phyloP scores from a whole-genome alignment of 176 grass and related monocot species.

The Carex myosuroides region DNA sequence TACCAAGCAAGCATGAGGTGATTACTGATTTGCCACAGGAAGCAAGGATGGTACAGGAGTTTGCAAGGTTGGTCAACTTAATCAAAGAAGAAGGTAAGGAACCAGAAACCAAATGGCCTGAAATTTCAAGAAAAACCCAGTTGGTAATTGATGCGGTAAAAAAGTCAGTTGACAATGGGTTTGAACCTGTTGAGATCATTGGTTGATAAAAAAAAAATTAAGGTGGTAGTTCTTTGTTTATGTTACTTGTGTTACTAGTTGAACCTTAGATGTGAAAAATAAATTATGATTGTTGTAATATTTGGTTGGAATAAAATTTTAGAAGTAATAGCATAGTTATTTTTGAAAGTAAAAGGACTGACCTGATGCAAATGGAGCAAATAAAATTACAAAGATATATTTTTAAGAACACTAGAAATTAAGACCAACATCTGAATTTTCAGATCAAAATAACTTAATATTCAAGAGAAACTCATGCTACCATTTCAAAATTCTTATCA shows the following conservation, averaged over 20 bases:
- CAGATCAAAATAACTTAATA: too few species aligned
- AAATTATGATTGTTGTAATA: neutral
- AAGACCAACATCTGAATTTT: too few species aligned
- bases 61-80: conserved; percentile 39
- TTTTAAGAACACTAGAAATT: too few species aligned
- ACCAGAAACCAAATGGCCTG: conserved; percentile 59
- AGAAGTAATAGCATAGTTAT: too few species aligned
- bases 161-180: conserved; percentile 41
- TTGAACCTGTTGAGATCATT: conserved; percentile 34
- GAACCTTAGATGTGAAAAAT: too few species aligned
- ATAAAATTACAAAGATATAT: too few species aligned
- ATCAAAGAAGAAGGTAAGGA: conserved; percentile 45
- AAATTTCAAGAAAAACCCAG: conserved; percentile 66
- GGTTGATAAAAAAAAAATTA: conserved; percentile 18
- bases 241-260: neutral
- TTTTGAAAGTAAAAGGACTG: too few species aligned
- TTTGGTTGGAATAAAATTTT: neutral
- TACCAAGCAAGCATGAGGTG: conserved; percentile 38
- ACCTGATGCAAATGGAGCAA: too few species aligned
- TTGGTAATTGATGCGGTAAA: conserved; percentile 65
- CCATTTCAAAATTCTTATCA: too few species aligned
- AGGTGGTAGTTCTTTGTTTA: neutral
- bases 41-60: conserved; percentile 62
- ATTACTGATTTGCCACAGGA: conserved; percentile 54
- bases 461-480: too few species aligned